A percentile compares a stretch with the other conserved stretches of the same genome.
phyloP scores from a whole-genome alignment of 257 asterid species.

The Solanum sejunctum region DNA sequence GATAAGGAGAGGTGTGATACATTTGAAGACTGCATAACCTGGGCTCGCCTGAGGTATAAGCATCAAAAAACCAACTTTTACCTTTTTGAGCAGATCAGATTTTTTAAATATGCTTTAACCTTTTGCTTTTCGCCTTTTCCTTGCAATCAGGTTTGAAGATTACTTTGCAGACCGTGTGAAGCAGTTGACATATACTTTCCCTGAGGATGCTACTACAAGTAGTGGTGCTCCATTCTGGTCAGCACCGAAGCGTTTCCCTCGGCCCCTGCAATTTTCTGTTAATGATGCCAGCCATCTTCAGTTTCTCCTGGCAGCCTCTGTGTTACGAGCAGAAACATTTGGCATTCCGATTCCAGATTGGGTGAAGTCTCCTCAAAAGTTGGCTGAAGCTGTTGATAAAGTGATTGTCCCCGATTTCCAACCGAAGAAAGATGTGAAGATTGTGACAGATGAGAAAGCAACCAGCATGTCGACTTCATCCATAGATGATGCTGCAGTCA shows the following conservation, averaged over 20 bases:
- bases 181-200: slow-evolving; percentile 77
- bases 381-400: slow-evolving; percentile 57
- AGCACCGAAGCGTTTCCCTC: slow-evolving; percentile 91
- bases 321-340: slow-evolving; percentile 77
- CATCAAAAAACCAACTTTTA: slow-evolving; percentile 10
- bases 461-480: slow-evolving; percentile 72
- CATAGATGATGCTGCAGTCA: slow-evolving; percentile 69
- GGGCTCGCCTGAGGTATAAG: slow-evolving; percentile 50
- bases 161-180: slow-evolving; percentile 72
- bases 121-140: not conserved
- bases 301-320: slow-evolving; percentile 66
- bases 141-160: slow-evolving; percentile 67
- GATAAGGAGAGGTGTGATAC: slow-evolving; percentile 64
- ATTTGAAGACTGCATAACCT: slow-evolving; percentile 67
- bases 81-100: not conserved
- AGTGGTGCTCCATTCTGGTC: slow-evolving; percentile 94
- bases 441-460: slow-evolving; percentile 88
- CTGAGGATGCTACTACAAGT: slow-evolving; percentile 88
- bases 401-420: slow-evolving; percentile 61
- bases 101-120: slow-evolving; percentile 4
- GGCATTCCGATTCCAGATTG: slow-evolving; percentile 76
- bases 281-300: slow-evolving; percentile 79
- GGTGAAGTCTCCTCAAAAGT: slow-evolving; percentile 52
- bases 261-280: slow-evolving; percentile 50
- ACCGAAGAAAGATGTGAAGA: slow-evolving; percentile 53